Evolutionary conservation across 495 filamentous ascomycete species (phyloP), one percentile per base, ranked within the genome.

Genomic region (Penicillium maclennaniae): DNA sequence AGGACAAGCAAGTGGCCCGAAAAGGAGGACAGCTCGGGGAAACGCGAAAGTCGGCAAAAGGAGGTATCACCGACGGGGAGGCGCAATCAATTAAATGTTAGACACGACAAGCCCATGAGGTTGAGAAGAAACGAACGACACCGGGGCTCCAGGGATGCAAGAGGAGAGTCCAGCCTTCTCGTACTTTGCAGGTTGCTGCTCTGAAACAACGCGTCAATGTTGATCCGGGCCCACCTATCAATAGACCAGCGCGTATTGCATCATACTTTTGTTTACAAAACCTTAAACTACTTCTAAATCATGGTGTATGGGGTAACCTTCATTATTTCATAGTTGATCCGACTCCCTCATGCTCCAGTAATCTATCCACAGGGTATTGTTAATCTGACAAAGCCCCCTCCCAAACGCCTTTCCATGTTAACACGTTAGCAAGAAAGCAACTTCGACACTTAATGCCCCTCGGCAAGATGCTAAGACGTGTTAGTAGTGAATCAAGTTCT

Each of bases 391-490:
- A 4, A 1, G 9, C 46, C 42, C 37, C 38, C 42, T 28, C 38
- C 47, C 17, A 41, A 65, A 66, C 66, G 59, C 66, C 63, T 19
- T 43, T 27, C 51, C 56, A 28, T 25, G 25, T 59, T 51, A 62
- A 58, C 54, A 53, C 54, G 49, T 41, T 52, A 56, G 45, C 51
- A 58, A 36, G 43, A 31, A 49, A 43, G 28, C 16, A 39, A 34
- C 23, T 5, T 23, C 23, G 23, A 44, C 27, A 25, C 46, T 67
- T 28, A 79, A 47, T 77, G 72, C 7, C 68, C 68, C 54, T 79
- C 77, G 15, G 75, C 74, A 50, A 79, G 61, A 59, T 79, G 75
- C 77, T 79, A 55, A 45, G n/a, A 45, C 6, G 54, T 56, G 52
- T 47, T 45, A 23, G 15, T 25, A 28, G 6, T 1, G 12, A 15